These are phyloP conservation scores for Acer yangbiense DNA, from an alignment of 345 rosid species.

Conservation along the genomic window DNA sequence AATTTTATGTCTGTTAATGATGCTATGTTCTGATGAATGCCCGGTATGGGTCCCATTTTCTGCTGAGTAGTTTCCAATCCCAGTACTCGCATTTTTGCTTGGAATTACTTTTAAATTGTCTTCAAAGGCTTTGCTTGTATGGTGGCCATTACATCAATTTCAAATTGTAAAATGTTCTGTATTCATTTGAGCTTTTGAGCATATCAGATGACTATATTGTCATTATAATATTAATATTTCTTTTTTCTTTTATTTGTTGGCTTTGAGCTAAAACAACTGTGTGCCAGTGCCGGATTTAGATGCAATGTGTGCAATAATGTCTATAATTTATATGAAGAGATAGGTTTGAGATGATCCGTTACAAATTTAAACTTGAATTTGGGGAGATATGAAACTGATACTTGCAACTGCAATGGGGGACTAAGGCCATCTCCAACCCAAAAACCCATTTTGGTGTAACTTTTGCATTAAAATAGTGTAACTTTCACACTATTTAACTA, in stretches of 20 bases:
- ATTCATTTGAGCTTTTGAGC: neutral
- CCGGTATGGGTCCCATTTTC: neutral
- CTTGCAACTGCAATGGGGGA: too few species aligned
- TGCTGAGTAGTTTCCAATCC: neutral
- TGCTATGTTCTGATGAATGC: constrained; percentile 24
- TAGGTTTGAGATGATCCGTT: too few species aligned
- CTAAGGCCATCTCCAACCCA: too few species aligned
- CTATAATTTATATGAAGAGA: neutral
- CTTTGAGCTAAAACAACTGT: too few species aligned
- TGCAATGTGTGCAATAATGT: too few species aligned
- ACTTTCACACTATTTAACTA: too few species aligned
- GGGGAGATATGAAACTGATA: neutral
- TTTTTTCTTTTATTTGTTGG: neutral
- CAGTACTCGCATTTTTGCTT: neutral
- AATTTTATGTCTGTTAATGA: constrained; percentile 39
- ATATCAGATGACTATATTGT: neutral
- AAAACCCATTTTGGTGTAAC: too few species aligned
- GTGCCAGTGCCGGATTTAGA: too few species aligned
- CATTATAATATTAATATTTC: too few species aligned
- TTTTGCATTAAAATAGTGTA: too few species aligned
- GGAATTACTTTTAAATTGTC: neutral
- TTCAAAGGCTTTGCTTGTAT: neutral
- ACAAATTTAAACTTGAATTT: neutral
- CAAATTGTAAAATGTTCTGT: neutral
- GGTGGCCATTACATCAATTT: neutral